Evolutionary conservation across 2,329 filamentous ascomycete genomes (phyloP).

Genomic region (Zarea fungicola): DNA sequence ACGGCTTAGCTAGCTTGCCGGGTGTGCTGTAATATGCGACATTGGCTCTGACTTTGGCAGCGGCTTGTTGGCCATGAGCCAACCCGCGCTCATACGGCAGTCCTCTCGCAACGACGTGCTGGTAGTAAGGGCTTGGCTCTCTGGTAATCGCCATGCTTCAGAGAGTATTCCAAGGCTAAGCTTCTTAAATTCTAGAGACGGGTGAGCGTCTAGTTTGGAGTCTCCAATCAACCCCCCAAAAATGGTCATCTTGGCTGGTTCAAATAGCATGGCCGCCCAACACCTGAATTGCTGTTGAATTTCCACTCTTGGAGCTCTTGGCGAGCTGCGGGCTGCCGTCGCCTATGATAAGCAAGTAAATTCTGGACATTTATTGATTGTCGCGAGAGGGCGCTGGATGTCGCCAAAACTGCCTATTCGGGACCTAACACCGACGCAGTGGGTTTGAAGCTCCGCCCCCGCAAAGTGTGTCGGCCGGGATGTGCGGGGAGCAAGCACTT

Average conservation of each 20-base stretch:
- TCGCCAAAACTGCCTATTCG: background rate
- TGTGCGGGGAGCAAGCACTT: background rate
- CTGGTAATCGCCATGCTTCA: background rate
- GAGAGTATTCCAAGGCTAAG: no score
- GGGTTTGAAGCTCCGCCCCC: background rate
- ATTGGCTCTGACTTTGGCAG: slow-evolving; percentile 19
- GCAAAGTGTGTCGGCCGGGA: background rate
- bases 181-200: no score
- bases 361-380: background rate
- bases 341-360: background rate
- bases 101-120: slow-evolving; percentile 21
- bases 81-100: slow-evolving; percentile 21
- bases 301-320: background rate
- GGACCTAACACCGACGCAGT: background rate
- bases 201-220: no score
- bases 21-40: slow-evolving; percentile 20
- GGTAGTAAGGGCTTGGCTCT: slow-evolving; percentile 13
- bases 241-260: no score
- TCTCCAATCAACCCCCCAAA: no score
- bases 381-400: background rate
- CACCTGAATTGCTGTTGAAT: background rate
- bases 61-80: slow-evolving; percentile 18
- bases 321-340: background rate
- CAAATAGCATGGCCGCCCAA: background rate
- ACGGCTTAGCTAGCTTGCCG: slow-evolving; percentile 16